Conservation (phyloP, 1,284 basidiomycete species). For the Trametes sp. region DNA sequence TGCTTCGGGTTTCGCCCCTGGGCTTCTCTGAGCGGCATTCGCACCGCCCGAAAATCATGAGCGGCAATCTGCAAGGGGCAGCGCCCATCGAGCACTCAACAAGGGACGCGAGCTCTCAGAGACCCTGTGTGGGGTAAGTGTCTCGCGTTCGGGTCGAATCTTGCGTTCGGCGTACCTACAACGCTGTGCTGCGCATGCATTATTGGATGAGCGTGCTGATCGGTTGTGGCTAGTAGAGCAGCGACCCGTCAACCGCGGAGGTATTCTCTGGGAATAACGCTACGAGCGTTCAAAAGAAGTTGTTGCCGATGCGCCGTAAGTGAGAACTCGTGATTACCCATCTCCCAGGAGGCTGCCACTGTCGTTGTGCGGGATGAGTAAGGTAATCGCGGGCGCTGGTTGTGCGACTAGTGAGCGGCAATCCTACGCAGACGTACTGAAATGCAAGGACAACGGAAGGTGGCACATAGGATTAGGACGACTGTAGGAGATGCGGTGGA, state of each 20-base stretch:
- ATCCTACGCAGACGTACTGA: no score
- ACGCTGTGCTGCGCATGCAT: not conserved
- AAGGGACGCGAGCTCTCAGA: not conserved
- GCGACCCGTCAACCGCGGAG: not conserved
- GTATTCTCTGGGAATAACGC: not conserved
- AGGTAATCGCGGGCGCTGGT: not conserved
- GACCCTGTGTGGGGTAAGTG: not conserved
- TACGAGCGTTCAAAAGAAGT: slow-evolving; percentile 8
- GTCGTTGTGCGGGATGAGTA: not conserved
- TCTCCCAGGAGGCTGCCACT: not conserved
- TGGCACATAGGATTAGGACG: not conserved
- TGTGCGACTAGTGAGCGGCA: not conserved
- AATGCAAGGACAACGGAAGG: no score
- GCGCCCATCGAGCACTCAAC: not conserved
- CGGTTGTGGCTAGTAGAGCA: not conserved
- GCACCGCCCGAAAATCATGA: slow-evolving; percentile 17
- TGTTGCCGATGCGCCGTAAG: slow-evolving; percentile 10
- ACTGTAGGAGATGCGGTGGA: not conserved
- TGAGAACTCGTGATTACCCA: not conserved
- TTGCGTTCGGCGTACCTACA: not conserved
- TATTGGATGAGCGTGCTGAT: not conserved
- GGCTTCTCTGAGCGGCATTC: not conserved
- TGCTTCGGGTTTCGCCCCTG: slow-evolving; percentile 12
- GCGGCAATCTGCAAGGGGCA: slow-evolving; percentile 22
- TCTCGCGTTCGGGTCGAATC: not conserved